These are phyloP conservation scores for Wallacemonas sp. DNA, from an alignment of 208 protist genomes.

Conservation along the genomic window DNA sequence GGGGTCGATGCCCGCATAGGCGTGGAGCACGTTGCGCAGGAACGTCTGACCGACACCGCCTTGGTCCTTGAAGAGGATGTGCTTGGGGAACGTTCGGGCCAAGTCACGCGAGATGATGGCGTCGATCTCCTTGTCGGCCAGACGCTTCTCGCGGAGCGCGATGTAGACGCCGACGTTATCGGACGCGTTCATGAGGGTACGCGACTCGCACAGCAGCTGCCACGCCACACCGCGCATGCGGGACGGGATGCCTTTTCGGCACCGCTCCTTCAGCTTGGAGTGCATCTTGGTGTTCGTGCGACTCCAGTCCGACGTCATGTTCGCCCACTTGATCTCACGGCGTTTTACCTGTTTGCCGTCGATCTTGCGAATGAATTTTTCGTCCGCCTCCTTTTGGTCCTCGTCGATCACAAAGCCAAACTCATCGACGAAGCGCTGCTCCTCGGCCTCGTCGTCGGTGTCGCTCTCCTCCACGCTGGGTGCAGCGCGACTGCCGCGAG, in stretches of 20 bases:
- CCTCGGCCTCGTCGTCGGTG: slow-evolving; percentile 45
- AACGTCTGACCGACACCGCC: slow-evolving; percentile 85
- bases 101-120: slow-evolving; percentile 80
- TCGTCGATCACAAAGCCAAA: slow-evolving; percentile 90
- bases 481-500: not conserved
- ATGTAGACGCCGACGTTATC: slow-evolving; percentile 77
- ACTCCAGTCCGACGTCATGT: slow-evolving; percentile 88
- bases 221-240: slow-evolving; percentile 81
- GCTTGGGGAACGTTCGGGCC: slow-evolving; percentile 85
- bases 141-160: slow-evolving; percentile 65
- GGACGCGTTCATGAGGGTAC: slow-evolving; percentile 62
- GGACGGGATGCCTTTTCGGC: slow-evolving; percentile 88
- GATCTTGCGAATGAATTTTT: slow-evolving; percentile 64
- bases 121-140: slow-evolving; percentile 62
- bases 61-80: slow-evolving; percentile 86
- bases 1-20: slow-evolving; percentile 88
- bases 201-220: slow-evolving; percentile 86
- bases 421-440: slow-evolving; percentile 85
- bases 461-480: slow-evolving; percentile 12
- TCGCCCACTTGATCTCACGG: slow-evolving; percentile 89
- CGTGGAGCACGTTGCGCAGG: slow-evolving; percentile 88
- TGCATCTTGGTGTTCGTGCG: slow-evolving; percentile 68
- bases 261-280: slow-evolving; percentile 85
- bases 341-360: slow-evolving; percentile 70
- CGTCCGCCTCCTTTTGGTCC: slow-evolving; percentile 52